Evolutionary conservation across 352 stramenopile genomes (phyloP), one percentile per base, ranked within the genome.

Genomic region (Phytophthora pistaciae): DNA sequence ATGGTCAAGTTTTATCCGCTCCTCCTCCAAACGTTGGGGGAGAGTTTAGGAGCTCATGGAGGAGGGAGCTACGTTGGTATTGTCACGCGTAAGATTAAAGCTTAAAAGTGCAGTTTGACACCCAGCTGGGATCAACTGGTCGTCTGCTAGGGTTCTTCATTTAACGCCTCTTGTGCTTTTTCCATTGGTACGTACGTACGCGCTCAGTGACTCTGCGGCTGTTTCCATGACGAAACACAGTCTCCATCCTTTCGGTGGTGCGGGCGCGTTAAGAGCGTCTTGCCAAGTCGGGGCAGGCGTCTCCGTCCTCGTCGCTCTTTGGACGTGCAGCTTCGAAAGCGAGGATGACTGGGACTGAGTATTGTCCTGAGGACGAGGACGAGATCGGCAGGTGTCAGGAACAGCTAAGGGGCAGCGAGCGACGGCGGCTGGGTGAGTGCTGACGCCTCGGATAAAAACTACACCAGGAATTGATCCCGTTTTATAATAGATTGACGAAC

Each of bases 361-460:
- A 54, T 16, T 54, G 49, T 56, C 49, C 49, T 33, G 49, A 56
- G 49, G 49, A 56, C 49, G 49, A 36, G 49, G 48, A 33, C 48
- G 48, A 55, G 21, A 55, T 33, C 48, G 48, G 9, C 49, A 33
- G 20, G n/a, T 21, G 49, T 21, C 49, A 33, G n/a, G 49, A 25
- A 9, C 21, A 56, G 23, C 10, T 56, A 33, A 56, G 23, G 23
- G 9, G 20, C 21, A 29, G 49, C n/a, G 10, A 52, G 7, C 10
- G 48, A 55, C 2, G 20, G 10, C 23, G 20, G 48, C 48, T 33
- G 21, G 8, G n/a, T 29, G 29, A 33, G 20, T 29, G 46, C n/a
- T 14, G 46, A 54, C 20, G 46, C 46, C 27, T 54, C 46, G 18
- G n/a, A 54, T 29, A 56, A 33, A 56, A 56, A 29, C 20, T 36